Evolutionary conservation across 176 grass and related monocot genomes (phyloP), one percentile per base, ranked within the genome.

Genomic region (Carex scoparia): DNA sequence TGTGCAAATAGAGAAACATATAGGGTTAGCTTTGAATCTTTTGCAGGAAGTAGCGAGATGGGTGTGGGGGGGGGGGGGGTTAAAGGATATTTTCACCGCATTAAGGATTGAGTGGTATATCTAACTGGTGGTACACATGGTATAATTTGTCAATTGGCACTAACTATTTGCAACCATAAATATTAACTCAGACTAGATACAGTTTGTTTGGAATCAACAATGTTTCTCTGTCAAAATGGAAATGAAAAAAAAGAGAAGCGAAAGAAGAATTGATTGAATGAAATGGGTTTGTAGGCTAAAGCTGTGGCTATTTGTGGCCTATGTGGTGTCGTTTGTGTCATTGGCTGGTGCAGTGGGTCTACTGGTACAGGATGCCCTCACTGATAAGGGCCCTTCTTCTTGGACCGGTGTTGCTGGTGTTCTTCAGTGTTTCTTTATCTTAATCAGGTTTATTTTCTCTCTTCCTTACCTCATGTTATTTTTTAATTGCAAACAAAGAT

Each of bases 261-360:
- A 10, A 49, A 49, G 48, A 49, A 33, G 63, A 65, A 40, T 40
- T 40, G 38, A 65, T 10, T 65, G 27, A 4, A 18, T 49, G 48
- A 77, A 77, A 77, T 8, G 28, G 23, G 57, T 30, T 53, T 85
- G 70, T 86, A 97, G 92, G 89, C 66, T 92, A 85, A 97, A 97
- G 84, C 85, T 97, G 54, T 97, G 92, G 90, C 92, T 97, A 78
- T 97, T 97, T 59, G 84, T 97, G 82, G 90, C 92, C 16, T 97
- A 94, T 64, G 81, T 94, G 69, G 92, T 97, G 9, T 97, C 94
- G 57, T 94, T 97, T 81, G 92, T 94, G 48, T 97, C 92, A 14
- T 83, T 94, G 65, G 90, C 94, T 0, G 90, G 81, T 19, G 65
- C 92, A 1, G 94, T 94, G 5, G 94, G 84, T 67, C 67, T 97